These are phyloP conservation scores for Paraurostyla sp. DNA, from an alignment of 73 alveolate species.

Conservation along the genomic window DNA sequence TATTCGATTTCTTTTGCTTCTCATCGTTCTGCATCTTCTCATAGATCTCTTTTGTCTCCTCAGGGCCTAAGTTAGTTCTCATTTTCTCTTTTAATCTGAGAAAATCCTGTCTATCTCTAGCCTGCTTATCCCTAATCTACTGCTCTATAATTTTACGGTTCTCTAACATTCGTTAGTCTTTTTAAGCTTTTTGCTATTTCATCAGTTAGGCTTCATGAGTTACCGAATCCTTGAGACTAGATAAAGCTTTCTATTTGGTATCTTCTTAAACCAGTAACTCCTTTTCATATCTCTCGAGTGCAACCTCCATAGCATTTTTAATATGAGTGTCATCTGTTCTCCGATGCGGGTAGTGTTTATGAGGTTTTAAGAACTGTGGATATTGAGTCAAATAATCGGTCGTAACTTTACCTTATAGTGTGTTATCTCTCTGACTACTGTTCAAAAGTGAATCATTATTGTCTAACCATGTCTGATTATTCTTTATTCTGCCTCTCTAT, in stretches of 20 bases:
- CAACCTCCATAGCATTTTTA: slow-evolving; percentile 70
- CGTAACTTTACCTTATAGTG: slow-evolving; percentile 28
- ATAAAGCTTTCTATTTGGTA: slow-evolving; percentile 5
- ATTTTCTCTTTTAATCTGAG: slow-evolving; percentile 8
- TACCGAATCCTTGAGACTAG: background rate
- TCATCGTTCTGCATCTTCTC: background rate
- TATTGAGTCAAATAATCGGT: slow-evolving; percentile 47
- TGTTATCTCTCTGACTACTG: background rate
- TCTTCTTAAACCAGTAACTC: slow-evolving; percentile 41
- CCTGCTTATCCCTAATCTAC: slow-evolving; percentile 8
- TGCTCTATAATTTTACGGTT: background rate
- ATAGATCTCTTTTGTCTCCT: slow-evolving; percentile 38
- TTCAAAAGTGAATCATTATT: background rate
- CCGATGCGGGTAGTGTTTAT: slow-evolving; percentile 74
- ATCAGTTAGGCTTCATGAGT: background rate
- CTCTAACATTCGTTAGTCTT: background rate
- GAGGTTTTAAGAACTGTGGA: slow-evolving; percentile 71
- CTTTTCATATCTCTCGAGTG: slow-evolving; percentile 63
- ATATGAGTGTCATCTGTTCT: slow-evolving; percentile 74
- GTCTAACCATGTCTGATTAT: background rate
- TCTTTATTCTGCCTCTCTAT: background rate
- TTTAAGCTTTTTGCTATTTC: background rate
- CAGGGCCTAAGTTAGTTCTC: slow-evolving; percentile 68
- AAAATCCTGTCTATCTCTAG: background rate
- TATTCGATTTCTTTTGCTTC: background rate